Conservation (phyloP, 2,329 filamentous ascomycete species). For the Bipolaris bicolor region DNA sequence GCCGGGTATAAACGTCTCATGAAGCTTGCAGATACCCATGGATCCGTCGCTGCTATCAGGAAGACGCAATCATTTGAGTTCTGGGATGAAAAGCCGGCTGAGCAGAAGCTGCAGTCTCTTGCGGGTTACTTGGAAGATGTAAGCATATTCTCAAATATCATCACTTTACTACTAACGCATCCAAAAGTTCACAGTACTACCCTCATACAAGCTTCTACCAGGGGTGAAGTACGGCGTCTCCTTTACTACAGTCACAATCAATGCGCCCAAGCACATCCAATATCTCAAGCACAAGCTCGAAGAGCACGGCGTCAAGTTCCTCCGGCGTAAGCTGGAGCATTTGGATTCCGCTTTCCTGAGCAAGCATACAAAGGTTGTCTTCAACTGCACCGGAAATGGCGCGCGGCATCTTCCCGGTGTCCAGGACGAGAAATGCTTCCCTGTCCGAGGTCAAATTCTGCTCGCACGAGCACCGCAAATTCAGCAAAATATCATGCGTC, state of each 20-base stretch:
- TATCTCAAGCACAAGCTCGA: conserved; percentile 18
- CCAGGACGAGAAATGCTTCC: conserved; percentile 22
- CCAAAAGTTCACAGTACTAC: conserved; percentile 19
- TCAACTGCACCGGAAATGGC: conserved; percentile 28
- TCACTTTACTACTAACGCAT: background rate
- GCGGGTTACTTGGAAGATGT: conserved; percentile 24
- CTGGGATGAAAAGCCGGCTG: conserved; percentile 23
- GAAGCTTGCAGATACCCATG: conserved; percentile 22
- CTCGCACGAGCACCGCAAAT: conserved; percentile 24
- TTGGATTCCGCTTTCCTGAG: conserved; percentile 18
- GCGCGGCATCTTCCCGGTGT: conserved; percentile 20
- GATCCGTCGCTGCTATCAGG: conserved; percentile 17
- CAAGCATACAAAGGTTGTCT: conserved; percentile 21
- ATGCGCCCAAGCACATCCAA: conserved; percentile 24
- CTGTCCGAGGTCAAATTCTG: conserved; percentile 26
- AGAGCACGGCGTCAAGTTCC: conserved; percentile 17
- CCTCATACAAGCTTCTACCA: conserved; percentile 15
- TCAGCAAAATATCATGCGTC: conserved; percentile 24
- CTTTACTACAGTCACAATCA: conserved; percentile 26
- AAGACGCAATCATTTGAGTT: conserved; percentile 24
- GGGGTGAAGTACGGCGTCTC: conserved; percentile 24
- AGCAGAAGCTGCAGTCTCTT: conserved; percentile 23
- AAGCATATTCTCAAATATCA: background rate
- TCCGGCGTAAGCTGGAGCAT: conserved; percentile 17
- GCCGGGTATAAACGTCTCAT: conserved; percentile 24